phyloP scores from a whole-genome alignment of 2,329 filamentous ascomycete species.

The Aspergillus aculeatinus region DNA sequence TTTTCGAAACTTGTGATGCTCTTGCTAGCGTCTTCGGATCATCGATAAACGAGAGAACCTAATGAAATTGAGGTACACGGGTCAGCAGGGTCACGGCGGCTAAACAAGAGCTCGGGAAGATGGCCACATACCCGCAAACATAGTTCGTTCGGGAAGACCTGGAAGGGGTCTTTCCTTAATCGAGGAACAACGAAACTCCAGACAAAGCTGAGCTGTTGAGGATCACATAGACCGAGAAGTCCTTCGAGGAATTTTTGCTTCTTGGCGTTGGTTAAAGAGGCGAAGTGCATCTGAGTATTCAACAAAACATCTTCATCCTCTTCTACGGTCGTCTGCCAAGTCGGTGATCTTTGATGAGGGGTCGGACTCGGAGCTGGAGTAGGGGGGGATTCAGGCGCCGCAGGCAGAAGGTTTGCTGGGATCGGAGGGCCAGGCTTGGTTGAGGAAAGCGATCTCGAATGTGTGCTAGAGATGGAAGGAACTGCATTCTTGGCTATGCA shows the following conservation, averaged over 20 bases:
- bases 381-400: conserved; percentile 64
- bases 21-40: conserved; percentile 91
- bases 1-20: conserved; percentile 90
- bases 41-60: conserved; percentile 96
- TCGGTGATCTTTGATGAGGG: conserved; percentile 59
- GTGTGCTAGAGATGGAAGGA: conserved; percentile 25
- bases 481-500: conserved; percentile 30
- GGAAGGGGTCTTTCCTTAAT: conserved; percentile 94
- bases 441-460: conserved; percentile 47
- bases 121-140: conserved; percentile 69
- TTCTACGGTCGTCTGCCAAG: conserved; percentile 51
- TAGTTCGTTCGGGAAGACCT: conserved; percentile 84
- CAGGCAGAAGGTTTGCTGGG: conserved; percentile 61
- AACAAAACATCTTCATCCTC: conserved; percentile 75
- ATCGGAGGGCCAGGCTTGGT: conserved; percentile 52
- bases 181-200: conserved; percentile 93
- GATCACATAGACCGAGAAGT: conserved; percentile 89
- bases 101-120: neutral
- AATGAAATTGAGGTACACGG: conserved; percentile 3
- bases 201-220: conserved; percentile 91
- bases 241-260: conserved; percentile 81
- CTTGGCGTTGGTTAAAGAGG: conserved; percentile 71
- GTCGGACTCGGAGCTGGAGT: conserved; percentile 68
- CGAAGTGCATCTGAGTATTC: conserved; percentile 77
- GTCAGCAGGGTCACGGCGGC: conserved; percentile 13